Percentiles rank a stretch among this genome's conserved stretches.
Conservation (phyloP, 495 filamentous ascomycete species). For the Aspergillus biplanus region DNA sequence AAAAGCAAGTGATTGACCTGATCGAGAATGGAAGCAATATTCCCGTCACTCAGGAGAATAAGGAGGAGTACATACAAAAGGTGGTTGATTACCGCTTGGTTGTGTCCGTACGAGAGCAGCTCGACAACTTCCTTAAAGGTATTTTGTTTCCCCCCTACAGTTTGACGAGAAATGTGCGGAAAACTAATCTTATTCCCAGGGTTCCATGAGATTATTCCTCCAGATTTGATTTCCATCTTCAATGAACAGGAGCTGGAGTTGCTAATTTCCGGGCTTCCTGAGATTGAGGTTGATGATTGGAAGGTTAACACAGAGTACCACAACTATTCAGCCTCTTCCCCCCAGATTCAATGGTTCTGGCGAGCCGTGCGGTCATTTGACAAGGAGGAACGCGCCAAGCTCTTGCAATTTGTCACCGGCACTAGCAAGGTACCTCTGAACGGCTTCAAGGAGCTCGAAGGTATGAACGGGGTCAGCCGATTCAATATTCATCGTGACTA, state of each 20-base stretch:
- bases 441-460: conserved; percentile 98
- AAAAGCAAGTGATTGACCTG: conserved; percentile 83
- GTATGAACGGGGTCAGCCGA: conserved; percentile 97
- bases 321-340: conserved; percentile 91
- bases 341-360: conserved; percentile 99
- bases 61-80: conserved; percentile 92
- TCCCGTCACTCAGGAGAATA: conserved; percentile 95
- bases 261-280: conserved; percentile 93
- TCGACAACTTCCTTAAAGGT: conserved; percentile 94
- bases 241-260: conserved; percentile 98
- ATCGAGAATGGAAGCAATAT: conserved; percentile 87
- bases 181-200: conserved; percentile 51
- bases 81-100: conserved; percentile 94
- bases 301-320: conserved; percentile 98
- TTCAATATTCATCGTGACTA: conserved; percentile 99
- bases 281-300: conserved; percentile 99
- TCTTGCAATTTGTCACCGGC: conserved; percentile 97
- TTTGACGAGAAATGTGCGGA: not conserved
- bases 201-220: conserved; percentile 97
- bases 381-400: conserved; percentile 97
- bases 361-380: conserved; percentile 96
- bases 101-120: conserved; percentile 87
- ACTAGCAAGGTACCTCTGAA: conserved; percentile 99
- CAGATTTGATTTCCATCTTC: conserved; percentile 95
- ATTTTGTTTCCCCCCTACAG: conserved; percentile 32